Conservation (phyloP, 2,329 filamentous ascomycete species). For the Xylariaceae sp. region DNA sequence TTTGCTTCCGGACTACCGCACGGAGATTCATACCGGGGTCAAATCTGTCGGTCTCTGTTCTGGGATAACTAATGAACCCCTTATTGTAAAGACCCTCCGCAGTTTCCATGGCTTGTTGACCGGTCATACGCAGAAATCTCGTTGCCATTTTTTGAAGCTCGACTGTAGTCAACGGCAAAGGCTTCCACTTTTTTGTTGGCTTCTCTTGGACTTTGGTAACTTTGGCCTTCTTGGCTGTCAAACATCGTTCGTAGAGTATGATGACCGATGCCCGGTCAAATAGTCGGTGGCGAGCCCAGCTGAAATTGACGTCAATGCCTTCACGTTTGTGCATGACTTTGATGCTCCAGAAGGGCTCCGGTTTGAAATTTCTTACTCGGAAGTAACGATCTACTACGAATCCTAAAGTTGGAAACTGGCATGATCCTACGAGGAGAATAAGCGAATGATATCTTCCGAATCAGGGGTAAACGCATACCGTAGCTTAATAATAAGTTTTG, state of each 20-base stretch:
- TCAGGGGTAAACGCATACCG: conserved; percentile 56
- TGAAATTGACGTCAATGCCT: conserved; percentile 80
- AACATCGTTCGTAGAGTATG: conserved; percentile 85
- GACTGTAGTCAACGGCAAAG: conserved; percentile 90
- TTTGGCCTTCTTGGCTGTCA: conserved; percentile 76
- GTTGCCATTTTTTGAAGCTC: conserved; percentile 97
- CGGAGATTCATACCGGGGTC: conserved; percentile 87
- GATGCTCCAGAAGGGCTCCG: conserved; percentile 93
- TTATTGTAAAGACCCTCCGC: conserved; percentile 91
- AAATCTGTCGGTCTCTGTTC: conserved; percentile 96
- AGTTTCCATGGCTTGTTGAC: conserved; percentile 85
- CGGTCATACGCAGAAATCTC: conserved; percentile 85
- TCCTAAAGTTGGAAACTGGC: conserved; percentile 94
- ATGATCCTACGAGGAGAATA: conserved; percentile 66
- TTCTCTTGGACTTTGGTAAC: conserved; percentile 89
- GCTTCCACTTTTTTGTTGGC: conserved; percentile 92
- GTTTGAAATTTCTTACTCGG: conserved; percentile 89
- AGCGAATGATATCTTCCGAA: conserved; percentile 19
- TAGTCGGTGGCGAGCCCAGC: conserved; percentile 80
- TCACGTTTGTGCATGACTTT: conserved; percentile 82
- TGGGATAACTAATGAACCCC: conserved; percentile 96
- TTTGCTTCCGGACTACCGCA: conserved; percentile 82
- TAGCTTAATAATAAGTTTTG: conserved; percentile 77
- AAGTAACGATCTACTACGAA: conserved; percentile 98
- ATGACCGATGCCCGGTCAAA: conserved; percentile 86